Conservation (phyloP, 768 basidiomycete species). For the Agrocybe pediades region DNA sequence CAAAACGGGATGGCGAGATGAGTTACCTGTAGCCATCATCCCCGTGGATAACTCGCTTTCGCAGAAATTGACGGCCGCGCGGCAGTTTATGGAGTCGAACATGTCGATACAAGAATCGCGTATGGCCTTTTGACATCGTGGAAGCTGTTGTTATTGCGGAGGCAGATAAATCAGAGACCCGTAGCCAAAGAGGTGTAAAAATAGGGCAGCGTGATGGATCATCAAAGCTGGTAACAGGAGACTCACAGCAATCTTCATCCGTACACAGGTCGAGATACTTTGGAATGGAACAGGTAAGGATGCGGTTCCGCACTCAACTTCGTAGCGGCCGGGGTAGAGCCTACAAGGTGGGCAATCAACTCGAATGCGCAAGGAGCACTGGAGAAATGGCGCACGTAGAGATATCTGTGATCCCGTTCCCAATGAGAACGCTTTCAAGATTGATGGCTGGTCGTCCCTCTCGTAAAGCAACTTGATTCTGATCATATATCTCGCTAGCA, state of each 20-base stretch:
- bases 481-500: slow-evolving; percentile 75
- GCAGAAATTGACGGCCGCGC: slow-evolving; percentile 70
- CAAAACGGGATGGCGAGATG: background rate
- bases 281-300: slow-evolving; percentile 56
- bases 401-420: slow-evolving; percentile 55
- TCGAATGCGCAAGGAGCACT: background rate
- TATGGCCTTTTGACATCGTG: slow-evolving; percentile 64
- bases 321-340: slow-evolving; percentile 50
- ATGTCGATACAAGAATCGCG: slow-evolving; percentile 61
- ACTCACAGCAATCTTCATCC: slow-evolving; percentile 60
- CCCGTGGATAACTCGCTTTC: slow-evolving; percentile 48
- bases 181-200: background rate
- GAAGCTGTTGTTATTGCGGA: slow-evolving; percentile 43
- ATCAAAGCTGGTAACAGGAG: background rate
- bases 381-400: slow-evolving; percentile 25
- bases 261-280: slow-evolving; percentile 54
- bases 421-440: slow-evolving; percentile 69
- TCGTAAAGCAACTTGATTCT: slow-evolving; percentile 55
- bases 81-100: slow-evolving; percentile 68
- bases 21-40: slow-evolving; percentile 46
- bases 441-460: slow-evolving; percentile 64
- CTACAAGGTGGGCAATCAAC: slow-evolving; percentile 14
- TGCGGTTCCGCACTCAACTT: slow-evolving; percentile 62
- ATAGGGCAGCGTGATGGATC: background rate
- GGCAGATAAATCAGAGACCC: background rate